Evolutionary conservation across 495 filamentous ascomycete genomes (phyloP).

Genomic region (Niebla homalea): DNA sequence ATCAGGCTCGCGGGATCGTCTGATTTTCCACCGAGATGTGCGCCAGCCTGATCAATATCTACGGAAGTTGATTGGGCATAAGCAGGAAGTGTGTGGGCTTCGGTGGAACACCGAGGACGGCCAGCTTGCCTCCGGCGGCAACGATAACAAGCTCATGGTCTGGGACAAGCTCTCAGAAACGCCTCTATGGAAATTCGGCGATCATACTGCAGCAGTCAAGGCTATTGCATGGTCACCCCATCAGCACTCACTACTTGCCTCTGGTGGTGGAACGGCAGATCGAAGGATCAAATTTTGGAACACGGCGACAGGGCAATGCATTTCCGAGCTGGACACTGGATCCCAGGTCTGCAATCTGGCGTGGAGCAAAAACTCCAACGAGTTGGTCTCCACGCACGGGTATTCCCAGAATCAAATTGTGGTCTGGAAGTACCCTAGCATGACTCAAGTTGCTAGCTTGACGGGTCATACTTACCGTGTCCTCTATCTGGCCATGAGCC

Average conservation of each 20-base stretch:
- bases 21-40: slow-evolving; percentile 91
- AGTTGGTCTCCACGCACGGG: slow-evolving; percentile 95
- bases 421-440: slow-evolving; percentile 95
- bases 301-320: slow-evolving; percentile 60
- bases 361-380: slow-evolving; percentile 91
- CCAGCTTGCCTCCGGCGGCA: slow-evolving; percentile 90
- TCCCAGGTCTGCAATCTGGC: slow-evolving; percentile 94
- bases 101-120: slow-evolving; percentile 94
- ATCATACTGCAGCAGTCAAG: slow-evolving; percentile 91
- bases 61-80: slow-evolving; percentile 77
- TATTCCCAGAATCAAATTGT: slow-evolving; percentile 97
- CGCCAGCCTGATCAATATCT: slow-evolving; percentile 84
- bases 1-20: slow-evolving; percentile 83
- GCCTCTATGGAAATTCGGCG: slow-evolving; percentile 80
- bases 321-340: slow-evolving; percentile 85
- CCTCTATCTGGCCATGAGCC: slow-evolving; percentile 92
- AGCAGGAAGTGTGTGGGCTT: slow-evolving; percentile 96
- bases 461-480: slow-evolving; percentile 96
- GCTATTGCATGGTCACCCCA: slow-evolving; percentile 99
- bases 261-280: slow-evolving; percentile 90
- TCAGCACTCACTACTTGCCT: slow-evolving; percentile 84
- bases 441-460: slow-evolving; percentile 88
- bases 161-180: slow-evolving; percentile 88
- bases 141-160: slow-evolving; percentile 96
- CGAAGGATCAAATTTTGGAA: slow-evolving; percentile 96